Conservation (phyloP, 2,329 filamentous ascomycete species). For the Exophiala oligosperma region DNA sequence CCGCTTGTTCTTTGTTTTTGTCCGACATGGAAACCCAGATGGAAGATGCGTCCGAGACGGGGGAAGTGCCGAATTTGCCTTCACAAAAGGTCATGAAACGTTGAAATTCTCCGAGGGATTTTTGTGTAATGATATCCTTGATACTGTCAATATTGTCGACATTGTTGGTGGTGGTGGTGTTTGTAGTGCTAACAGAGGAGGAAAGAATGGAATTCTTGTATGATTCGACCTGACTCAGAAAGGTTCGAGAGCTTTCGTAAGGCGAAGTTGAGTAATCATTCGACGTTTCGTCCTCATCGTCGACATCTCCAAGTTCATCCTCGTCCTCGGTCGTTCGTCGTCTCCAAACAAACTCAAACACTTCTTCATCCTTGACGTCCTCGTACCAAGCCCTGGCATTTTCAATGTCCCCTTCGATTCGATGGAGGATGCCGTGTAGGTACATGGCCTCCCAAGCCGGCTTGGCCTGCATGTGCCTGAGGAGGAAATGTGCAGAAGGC, state of each 20-base stretch:
- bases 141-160: not conserved
- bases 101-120: slow-evolving; percentile 39
- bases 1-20: slow-evolving; percentile 42
- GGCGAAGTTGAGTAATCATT: too few species aligned
- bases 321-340: slow-evolving; percentile 6
- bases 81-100: slow-evolving; percentile 46
- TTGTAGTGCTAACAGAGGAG: not conserved
- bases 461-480: slow-evolving; percentile 52
- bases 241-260: not conserved
- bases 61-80: slow-evolving; percentile 45
- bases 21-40: slow-evolving; percentile 45
- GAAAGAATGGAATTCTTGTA: not conserved
- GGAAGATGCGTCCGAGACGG: slow-evolving; percentile 44
- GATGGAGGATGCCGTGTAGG: slow-evolving; percentile 52
- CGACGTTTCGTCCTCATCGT: not conserved
- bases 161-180: not conserved
- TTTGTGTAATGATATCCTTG: not conserved
- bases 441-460: slow-evolving; percentile 54
- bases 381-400: slow-evolving; percentile 52
- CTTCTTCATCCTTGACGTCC: slow-evolving; percentile 42
- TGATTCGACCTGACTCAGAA: slow-evolving; percentile 3
- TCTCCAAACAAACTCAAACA: slow-evolving; percentile 37
- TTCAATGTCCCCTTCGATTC: slow-evolving; percentile 52
- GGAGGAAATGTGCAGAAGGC: slow-evolving; percentile 52
- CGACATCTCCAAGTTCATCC: not conserved